phyloP scores from a whole-genome alignment of 305 asterid species.

The Rubia tinctorum region DNA sequence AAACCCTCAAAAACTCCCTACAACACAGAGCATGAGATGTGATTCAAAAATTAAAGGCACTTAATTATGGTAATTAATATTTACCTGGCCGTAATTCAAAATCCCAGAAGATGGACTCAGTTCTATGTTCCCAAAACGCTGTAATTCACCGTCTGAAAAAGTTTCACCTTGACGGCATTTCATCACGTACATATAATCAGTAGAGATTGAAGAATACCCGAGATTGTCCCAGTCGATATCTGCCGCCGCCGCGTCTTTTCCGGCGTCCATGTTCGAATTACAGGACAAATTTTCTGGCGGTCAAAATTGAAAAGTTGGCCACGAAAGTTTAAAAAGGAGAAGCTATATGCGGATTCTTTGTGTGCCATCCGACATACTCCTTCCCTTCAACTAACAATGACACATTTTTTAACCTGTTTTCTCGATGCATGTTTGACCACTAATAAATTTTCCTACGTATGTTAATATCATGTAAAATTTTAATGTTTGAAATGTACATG shows the following conservation, averaged over 20 bases:
- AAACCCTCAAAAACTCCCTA: slow-evolving; percentile 95
- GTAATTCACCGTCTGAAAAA: slow-evolving; percentile 74
- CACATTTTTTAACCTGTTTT: too few relatives aligned
- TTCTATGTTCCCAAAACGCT: slow-evolving; percentile 91
- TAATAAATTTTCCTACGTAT: too few relatives aligned
- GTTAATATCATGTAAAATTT: too few relatives aligned
- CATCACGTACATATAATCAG: slow-evolving; percentile 91
- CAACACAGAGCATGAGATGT: background rate
- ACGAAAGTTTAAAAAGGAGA: background rate
- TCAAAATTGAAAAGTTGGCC: background rate
- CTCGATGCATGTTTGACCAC: too few relatives aligned
- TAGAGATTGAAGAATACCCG: slow-evolving; percentile 71
- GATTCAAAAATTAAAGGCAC: background rate
- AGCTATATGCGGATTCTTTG: background rate
- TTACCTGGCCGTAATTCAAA: slow-evolving; percentile 93
- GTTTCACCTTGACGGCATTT: slow-evolving; percentile 72
- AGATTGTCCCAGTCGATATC: slow-evolving; percentile 93
- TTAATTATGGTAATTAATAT: slow-evolving; percentile 13
- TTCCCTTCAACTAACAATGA: too few relatives aligned
- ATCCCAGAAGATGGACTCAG: slow-evolving; percentile 94
- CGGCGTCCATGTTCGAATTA: background rate
- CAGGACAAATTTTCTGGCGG: background rate
- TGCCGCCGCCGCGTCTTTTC: slow-evolving; percentile 20
- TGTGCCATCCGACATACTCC: too few relatives aligned
- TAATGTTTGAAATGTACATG: too few relatives aligned